phyloP scores from a whole-genome alignment of 495 filamentous ascomycete species.

The Podospora australis region DNA sequence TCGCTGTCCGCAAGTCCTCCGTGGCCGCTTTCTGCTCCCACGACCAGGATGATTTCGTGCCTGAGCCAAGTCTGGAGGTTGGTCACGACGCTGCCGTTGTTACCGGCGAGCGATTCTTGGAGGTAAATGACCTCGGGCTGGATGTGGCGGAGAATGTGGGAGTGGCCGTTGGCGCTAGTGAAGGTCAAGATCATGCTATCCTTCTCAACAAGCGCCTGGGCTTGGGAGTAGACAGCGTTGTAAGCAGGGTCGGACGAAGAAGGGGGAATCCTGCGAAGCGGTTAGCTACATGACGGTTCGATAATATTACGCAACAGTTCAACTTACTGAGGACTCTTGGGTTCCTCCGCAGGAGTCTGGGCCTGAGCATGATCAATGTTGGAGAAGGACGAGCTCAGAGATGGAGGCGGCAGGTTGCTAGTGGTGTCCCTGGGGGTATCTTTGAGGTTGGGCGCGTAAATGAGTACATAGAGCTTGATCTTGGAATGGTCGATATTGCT shows the following conservation, averaged over 20 bases:
- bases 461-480: slow-evolving; percentile 74
- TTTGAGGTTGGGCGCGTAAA: slow-evolving; percentile 77
- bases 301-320: slow-evolving; percentile 15
- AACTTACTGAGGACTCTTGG: slow-evolving; percentile 47
- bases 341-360: slow-evolving; percentile 58
- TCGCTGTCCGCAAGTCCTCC: slow-evolving; percentile 88
- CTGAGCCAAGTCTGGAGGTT: slow-evolving; percentile 79
- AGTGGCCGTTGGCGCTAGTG: slow-evolving; percentile 65
- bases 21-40: slow-evolving; percentile 75
- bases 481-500: slow-evolving; percentile 60
- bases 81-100: slow-evolving; percentile 60
- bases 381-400: slow-evolving; percentile 79
- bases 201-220: slow-evolving; percentile 68
- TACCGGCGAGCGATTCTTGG: slow-evolving; percentile 68
- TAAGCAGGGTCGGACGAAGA: slow-evolving; percentile 51
- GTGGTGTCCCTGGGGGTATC: slow-evolving; percentile 48
- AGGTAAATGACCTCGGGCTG: slow-evolving; percentile 78
- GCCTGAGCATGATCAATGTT: slow-evolving; percentile 75
- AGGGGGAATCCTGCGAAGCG: slow-evolving; percentile 20
- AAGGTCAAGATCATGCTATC: slow-evolving; percentile 84
- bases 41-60: slow-evolving; percentile 71
- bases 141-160: slow-evolving; percentile 78
- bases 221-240: slow-evolving; percentile 70
- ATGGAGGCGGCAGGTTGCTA: slow-evolving; percentile 48
- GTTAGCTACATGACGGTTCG: slow-evolving; percentile 10